Evolutionary conservation across 129 eudicot species (phyloP), one percentile per base, ranked within the genome.

Genomic region (Sambucus nigra): DNA sequence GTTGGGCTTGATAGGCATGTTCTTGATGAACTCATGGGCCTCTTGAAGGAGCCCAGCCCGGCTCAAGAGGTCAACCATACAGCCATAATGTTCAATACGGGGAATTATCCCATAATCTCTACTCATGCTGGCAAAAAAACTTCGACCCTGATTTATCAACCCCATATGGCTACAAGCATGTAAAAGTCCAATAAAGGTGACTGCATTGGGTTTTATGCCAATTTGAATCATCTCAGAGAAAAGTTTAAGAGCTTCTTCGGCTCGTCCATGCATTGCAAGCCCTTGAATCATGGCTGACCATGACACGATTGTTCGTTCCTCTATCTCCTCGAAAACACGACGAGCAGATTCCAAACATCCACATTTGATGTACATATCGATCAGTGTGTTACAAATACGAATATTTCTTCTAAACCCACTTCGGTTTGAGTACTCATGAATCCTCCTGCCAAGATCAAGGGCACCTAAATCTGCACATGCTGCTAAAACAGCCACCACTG

Each of bases 151-250:
- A n/a, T 42, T 42, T 42, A 42, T 16, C 48, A 42, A 42, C 0
- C 48, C 48, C 48, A 42, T 42, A 42, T 42, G 48, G 48, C 48
- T 42, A 42, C 48, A 42, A 42, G 48, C 48, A 42, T 42, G 48
- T 7, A 42, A 15, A 20, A 42, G 48, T 20, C 48, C 48, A 13
- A 42, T n/a, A 42, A 42, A 42, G 18, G 48, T 42, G 20, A 42
- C 48, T 20, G 19, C 48, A n/a, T 42, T 42, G 18, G 48, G 48
- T 20, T 16, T 15, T 6, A n/a, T 42, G 20, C 48, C 2, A 0
- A 3, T 42, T 7, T 42, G 19, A 42, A 42, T 42, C 48, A 13
- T 42, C 20, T 42, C 7, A 42, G 48, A 42, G 48, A 42, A 42
- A 16, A 42, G 48, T 42, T 42, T 42, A 7, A 42, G 19, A 42